Evolutionary conservation across 2,329 filamentous ascomycete species (phyloP).

Genomic region (Thelonectria rubi): DNA sequence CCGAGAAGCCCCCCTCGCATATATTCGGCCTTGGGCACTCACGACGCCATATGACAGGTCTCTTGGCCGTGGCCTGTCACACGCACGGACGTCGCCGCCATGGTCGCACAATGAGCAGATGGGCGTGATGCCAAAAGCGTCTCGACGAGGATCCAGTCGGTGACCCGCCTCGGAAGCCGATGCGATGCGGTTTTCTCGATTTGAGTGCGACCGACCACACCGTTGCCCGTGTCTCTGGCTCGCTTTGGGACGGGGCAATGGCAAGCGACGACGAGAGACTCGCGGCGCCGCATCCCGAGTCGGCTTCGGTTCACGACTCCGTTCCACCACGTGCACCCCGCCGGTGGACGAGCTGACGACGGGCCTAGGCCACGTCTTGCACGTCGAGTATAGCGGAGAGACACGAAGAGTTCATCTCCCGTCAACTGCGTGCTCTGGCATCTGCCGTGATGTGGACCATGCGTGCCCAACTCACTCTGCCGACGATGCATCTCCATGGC

Average conservation of each 20-base stretch:
- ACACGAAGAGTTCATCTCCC: slow-evolving; percentile 9
- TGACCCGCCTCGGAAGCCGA: slow-evolving; percentile 1
- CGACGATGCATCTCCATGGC: not conserved
- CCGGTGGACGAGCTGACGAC: slow-evolving; percentile 16
- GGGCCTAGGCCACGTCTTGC: slow-evolving; percentile 14
- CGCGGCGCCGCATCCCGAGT: slow-evolving; percentile 24
- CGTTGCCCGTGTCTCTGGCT: slow-evolving; percentile 3
- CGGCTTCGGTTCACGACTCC: slow-evolving; percentile 7
- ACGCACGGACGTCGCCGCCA: slow-evolving; percentile 41
- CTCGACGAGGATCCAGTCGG: slow-evolving; percentile 10
- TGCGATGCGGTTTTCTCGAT: not conserved
- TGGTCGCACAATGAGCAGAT: slow-evolving; percentile 26
- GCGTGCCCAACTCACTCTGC: too few relatives aligned
- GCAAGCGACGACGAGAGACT: slow-evolving; percentile 1
- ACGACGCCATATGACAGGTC: slow-evolving; percentile 35
- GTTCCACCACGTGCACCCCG: slow-evolving; percentile 5
- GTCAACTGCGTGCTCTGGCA: not conserved
- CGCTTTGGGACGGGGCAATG: slow-evolving; percentile 11
- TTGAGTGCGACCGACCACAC: not conserved
- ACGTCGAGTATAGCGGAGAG: too few relatives aligned
- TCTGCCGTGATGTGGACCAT: not conserved
- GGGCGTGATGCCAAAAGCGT: not conserved
- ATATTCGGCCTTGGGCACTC: not conserved
- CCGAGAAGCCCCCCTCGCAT: not conserved
- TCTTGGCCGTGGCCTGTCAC: slow-evolving; percentile 32